Evolutionary conservation across 495 filamentous ascomycete genomes (phyloP), one percentile per base, ranked within the genome.

Genomic region (Acidiella bohemica): DNA sequence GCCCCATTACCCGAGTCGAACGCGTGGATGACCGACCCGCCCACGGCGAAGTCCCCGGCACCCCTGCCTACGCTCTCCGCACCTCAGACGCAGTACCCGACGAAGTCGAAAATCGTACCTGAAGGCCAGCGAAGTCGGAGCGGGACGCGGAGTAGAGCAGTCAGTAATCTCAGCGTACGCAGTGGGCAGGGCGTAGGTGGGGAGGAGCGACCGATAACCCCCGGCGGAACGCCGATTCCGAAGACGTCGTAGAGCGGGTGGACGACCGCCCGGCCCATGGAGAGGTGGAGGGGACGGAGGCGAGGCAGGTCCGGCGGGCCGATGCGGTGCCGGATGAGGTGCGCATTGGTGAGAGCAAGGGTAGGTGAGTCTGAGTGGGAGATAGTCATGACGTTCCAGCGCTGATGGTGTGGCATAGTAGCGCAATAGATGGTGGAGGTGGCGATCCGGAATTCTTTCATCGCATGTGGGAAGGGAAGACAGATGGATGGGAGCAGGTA

Each of bases 241-340:
- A 72, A 64, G 41, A 92, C 80, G 11, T 87, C 33, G 81, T 93
- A 19, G 84, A 92, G 60, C 84, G 80, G 62, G 71, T 93, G 32
- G 76, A 81, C 42, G 59, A 65, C 23, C 56, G 62, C 21, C 73
- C 77, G 59, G 81, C 80, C 48, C 70, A 92, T 60, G 87, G 88
- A 14, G 87, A 94, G 49, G 71, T 93, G 16, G 86, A 86, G 16
- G 86, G 88, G 12, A 93, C 88, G 2, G 61, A 69, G 33, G 85
- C 82, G 32, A 80, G 84, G 56, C 65, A 77, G 36, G 63, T 77
- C 57, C 75, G 84, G 39, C 76, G 75, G 50, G 76, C 73, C 14
- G 88, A 96, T 66, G 87, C 88, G 19, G 71, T 76, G 27, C 90
- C 90, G 10, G 90, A 95, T 55, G 67, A 72, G 18, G 61, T 81